Evolutionary conservation across 306 rosid genomes (phyloP), one percentile per base, ranked within the genome.

Genomic region (Quercus gilva): DNA sequence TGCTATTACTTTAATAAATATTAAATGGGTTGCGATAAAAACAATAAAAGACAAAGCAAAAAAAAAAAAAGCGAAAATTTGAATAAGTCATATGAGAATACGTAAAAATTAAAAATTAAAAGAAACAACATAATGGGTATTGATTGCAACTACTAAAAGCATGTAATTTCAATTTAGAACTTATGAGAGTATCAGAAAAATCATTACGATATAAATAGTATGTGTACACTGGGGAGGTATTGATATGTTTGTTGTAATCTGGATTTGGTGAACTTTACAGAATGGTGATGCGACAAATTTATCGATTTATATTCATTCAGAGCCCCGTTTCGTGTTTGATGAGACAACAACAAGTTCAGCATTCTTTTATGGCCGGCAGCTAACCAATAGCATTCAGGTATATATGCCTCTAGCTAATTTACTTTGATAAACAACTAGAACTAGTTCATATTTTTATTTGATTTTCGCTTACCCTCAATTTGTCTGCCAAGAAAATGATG

Each of bases 321-420:
- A 76, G 68, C 91, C 89, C 43, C 86, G 84, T 11, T 88, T 85
- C 60, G 83, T 59, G 35, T 85, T 78, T 75, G 82, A 85, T 63
- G 85, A 81, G 84, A 67, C 83, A 26, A 81, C 86, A n/a, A 83
- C 87, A 12, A 83, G 78, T 18, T 88, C 88, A 45, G 68, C 21
- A 14, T 85, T 76, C 76, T 85, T 85, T 37, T 55, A 70, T n/a
- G 79, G 83, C 49, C 73, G 85, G 73, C 89, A 88, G 76, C 55
- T 88, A 71, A 78, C 55, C 80, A 85, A 83, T 75, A 81, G 89
- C 75, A 71, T 83, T 76, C 79, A 43, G 87, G 87, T 85, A 71
- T 6, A 9, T 21, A 1, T 26, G 26, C n/a, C 5, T 63, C 35
- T 26, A 63, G 3, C 1, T 68, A 10, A 31, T 28, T 68, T 35